phyloP scores from a whole-genome alignment of 2,329 filamentous ascomycete species.

The Hypomyces rosellus region DNA sequence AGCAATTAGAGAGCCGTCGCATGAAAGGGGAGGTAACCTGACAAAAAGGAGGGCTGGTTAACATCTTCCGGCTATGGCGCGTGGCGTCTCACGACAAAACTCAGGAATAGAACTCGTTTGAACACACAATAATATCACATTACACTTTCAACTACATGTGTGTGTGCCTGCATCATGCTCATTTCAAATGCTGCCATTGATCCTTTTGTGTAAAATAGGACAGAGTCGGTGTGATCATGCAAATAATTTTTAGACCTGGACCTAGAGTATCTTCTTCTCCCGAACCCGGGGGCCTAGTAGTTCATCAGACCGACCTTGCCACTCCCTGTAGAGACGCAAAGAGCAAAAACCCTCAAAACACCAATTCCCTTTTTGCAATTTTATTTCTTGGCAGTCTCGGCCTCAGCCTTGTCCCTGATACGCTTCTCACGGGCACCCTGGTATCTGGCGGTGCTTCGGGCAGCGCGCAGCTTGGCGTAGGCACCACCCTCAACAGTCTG shows the following conservation, averaged over 20 bases:
- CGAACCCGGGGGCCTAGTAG: slow-evolving; percentile 27
- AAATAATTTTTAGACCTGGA: slow-evolving; percentile 37
- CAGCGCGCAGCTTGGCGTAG: slow-evolving; percentile 77
- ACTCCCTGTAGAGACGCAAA: slow-evolving; percentile 33
- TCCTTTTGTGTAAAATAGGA: slow-evolving; percentile 23
- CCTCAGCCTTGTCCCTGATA: slow-evolving; percentile 78
- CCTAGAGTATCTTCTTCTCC: slow-evolving; percentile 34
- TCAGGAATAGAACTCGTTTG: slow-evolving; percentile 1
- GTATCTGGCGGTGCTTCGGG: slow-evolving; percentile 76
- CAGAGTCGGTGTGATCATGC: slow-evolving; percentile 35
- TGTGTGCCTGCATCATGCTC: slow-evolving; percentile 2
- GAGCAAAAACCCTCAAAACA: slow-evolving; percentile 38
- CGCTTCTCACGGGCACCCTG: slow-evolving; percentile 89
- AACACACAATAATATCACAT: slow-evolving; percentile 8
- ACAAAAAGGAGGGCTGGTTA: background rate
- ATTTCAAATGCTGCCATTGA: slow-evolving; percentile 22
- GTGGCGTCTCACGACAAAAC: background rate
- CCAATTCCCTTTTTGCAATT: slow-evolving; percentile 31
- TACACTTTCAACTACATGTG: slow-evolving; percentile 3
- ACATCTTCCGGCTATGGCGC: background rate
- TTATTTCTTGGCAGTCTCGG: slow-evolving; percentile 83
- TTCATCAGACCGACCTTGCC: slow-evolving; percentile 33
- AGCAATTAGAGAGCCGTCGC: background rate
- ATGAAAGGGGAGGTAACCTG: background rate
- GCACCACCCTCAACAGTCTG: slow-evolving; percentile 73